Evolutionary conservation across 495 filamentous ascomycete genomes (phyloP).

Genomic region (Mycothermus thermophilus): DNA sequence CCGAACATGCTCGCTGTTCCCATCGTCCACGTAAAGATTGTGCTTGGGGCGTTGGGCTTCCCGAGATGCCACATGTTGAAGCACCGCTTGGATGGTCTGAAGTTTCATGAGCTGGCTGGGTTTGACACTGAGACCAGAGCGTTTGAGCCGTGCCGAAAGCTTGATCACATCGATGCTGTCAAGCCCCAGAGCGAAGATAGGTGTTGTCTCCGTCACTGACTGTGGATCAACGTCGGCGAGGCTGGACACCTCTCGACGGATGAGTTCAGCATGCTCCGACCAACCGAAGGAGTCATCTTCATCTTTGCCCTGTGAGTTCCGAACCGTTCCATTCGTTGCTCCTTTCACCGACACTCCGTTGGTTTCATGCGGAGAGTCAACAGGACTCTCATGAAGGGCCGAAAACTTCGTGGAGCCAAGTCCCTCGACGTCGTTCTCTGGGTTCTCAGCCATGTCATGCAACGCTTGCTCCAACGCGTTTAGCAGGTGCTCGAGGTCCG

Average conservation of each 20-base stretch:
- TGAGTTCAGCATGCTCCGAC: constrained; percentile 31
- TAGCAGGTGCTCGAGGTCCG: constrained; percentile 23
- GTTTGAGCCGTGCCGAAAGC: constrained; percentile 50
- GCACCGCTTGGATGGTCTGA: constrained; percentile 39
- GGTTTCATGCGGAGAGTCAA: too few species aligned
- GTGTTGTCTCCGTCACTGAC: constrained; percentile 38
- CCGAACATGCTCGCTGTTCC: too few species aligned
- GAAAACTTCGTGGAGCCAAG: too few species aligned
- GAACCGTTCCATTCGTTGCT: too few species aligned
- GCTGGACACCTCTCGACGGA: constrained; percentile 46
- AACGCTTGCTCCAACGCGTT: constrained; percentile 25
- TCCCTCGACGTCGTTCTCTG: not conserved
- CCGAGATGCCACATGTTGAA: not conserved
- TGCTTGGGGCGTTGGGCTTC: not conserved
- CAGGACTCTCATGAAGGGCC: too few species aligned
- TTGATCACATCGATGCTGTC: constrained; percentile 61
- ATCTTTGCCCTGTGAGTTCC: too few species aligned
- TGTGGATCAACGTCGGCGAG: constrained; percentile 40
- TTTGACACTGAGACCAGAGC: constrained; percentile 41
- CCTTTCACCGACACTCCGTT: too few species aligned
- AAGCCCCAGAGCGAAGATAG: constrained; percentile 49
- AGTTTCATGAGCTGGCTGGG: constrained; percentile 55
- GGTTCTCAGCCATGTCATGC: constrained; percentile 1
- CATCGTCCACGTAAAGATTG: too few species aligned
- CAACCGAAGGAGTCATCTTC: constrained; percentile 47